Conservation (phyloP, 257 asterid genomes). For the Jacaranda mimosifolia region DNA sequence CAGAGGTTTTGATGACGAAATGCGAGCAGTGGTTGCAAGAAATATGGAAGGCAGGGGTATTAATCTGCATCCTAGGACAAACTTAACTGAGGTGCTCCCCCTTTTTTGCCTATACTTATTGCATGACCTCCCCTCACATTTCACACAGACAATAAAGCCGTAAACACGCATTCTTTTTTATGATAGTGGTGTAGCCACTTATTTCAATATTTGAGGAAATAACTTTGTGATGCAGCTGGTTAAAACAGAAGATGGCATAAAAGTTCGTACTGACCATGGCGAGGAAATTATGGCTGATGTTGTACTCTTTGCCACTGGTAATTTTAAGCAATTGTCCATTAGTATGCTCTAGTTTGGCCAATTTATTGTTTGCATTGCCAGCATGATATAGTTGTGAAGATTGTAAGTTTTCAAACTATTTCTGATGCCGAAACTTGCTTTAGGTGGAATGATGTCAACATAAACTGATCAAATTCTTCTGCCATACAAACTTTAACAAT, state of each 20-base stretch:
- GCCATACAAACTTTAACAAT: neutral
- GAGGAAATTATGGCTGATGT: constrained; percentile 89
- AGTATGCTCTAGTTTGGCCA: neutral
- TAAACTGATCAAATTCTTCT: no score
- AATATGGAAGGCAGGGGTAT: constrained; percentile 97
- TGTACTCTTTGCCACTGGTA: constrained; percentile 99
- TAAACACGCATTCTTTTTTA: neutral
- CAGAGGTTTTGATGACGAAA: constrained; percentile 99
- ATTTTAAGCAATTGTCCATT: constrained; percentile 31
- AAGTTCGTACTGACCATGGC: constrained; percentile 81
- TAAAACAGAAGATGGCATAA: constrained; percentile 77
- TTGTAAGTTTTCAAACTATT: neutral
- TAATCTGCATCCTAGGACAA: constrained; percentile 81
- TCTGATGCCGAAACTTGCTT: constrained; percentile 8
- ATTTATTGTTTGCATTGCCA: constrained; percentile 1
- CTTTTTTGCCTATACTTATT: neutral
- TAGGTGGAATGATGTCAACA: neutral
- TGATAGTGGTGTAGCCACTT: constrained; percentile 16
- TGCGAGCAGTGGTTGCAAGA: constrained; percentile 90
- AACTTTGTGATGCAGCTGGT: constrained; percentile 68
- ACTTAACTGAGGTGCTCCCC: constrained; percentile 75
- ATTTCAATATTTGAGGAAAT: constrained; percentile 22
- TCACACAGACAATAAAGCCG: neutral
- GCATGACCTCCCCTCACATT: constrained; percentile 7
- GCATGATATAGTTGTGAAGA: neutral